Conservation (phyloP, 225 moss, liverwort and hornwort genomes). For the Rhytidiadelphus loreus region DNA sequence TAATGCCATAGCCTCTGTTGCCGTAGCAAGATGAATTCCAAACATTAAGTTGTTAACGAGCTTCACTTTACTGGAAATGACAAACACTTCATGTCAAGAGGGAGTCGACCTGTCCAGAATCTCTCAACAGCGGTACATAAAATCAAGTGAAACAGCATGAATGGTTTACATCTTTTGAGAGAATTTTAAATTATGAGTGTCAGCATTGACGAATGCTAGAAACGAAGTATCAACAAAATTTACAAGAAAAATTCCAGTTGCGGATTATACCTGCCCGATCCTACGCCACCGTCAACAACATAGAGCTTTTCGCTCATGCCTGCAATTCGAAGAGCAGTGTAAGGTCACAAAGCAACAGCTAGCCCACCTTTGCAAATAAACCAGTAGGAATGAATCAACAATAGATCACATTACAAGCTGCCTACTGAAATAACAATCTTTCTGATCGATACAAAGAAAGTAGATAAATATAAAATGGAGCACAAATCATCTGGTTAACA, state of each 20-base stretch:
- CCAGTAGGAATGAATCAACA: neutral
- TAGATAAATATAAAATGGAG: neutral
- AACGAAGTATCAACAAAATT: neutral
- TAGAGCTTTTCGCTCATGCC: conserved; percentile 50
- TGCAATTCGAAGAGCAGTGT: conserved; percentile 14
- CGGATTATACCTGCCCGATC: conserved; percentile 57
- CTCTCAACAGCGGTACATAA: neutral
- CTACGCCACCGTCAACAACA: conserved; percentile 47
- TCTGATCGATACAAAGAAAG: neutral
- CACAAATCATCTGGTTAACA: neutral
- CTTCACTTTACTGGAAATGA: conserved; percentile 60
- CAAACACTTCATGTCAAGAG: neutral
- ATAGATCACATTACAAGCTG: neutral
- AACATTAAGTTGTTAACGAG: conserved; percentile 59
- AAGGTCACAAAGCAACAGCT: neutral
- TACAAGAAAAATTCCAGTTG: neutral
- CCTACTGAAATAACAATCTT: neutral
- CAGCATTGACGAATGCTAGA: neutral
- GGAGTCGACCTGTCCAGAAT: neutral
- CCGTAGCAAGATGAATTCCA: conserved; percentile 74
- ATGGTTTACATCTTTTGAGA: neutral
- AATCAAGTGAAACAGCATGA: neutral
- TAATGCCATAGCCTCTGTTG: conserved; percentile 84
- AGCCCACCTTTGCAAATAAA: neutral
- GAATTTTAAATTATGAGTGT: neutral